Evolutionary conservation across 805 yeast species (phyloP).

Genomic region (Cyberlindnera veronae): DNA sequence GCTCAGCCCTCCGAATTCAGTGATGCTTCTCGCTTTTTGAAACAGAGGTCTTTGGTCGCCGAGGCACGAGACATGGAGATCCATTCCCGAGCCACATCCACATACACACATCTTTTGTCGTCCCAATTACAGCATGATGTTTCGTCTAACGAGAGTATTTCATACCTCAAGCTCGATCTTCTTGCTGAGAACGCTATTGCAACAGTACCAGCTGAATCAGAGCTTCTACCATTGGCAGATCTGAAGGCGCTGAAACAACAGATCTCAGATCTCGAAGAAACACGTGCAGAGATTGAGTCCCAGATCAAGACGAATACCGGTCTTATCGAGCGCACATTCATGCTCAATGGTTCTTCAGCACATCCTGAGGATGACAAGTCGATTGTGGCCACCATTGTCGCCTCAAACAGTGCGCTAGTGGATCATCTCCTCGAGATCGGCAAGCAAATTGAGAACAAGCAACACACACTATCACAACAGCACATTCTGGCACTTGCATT

Average conservation of each 20-base stretch:
- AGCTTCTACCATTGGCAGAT: slow-evolving; percentile 16
- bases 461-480: slow-evolving; percentile 15
- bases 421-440: slow-evolving; percentile 10
- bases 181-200: slow-evolving; percentile 23
- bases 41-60: slow-evolving; percentile 3
- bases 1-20: slow-evolving; percentile 10
- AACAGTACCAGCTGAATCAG: slow-evolving; percentile 7
- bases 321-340: slow-evolving; percentile 9
- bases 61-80: slow-evolving; percentile 9
- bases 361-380: background rate
- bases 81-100: slow-evolving; percentile 4
- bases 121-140: slow-evolving; percentile 17
- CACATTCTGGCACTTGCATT: slow-evolving; percentile 19
- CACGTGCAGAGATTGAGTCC: slow-evolving; percentile 14
- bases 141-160: slow-evolving; percentile 7
- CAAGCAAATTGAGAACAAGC: slow-evolving; percentile 9
- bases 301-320: slow-evolving; percentile 17
- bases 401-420: slow-evolving; percentile 14
- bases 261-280: slow-evolving; percentile 7
- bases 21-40: slow-evolving; percentile 14
- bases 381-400: slow-evolving; percentile 9
- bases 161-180: slow-evolving; percentile 20
- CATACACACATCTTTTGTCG: slow-evolving; percentile 7
- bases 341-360: background rate
- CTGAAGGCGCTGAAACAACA: slow-evolving; percentile 8